Base-by-base conservation (phyloP, 495 filamentous ascomycete species). In the Chaetomium fimeti region DNA sequence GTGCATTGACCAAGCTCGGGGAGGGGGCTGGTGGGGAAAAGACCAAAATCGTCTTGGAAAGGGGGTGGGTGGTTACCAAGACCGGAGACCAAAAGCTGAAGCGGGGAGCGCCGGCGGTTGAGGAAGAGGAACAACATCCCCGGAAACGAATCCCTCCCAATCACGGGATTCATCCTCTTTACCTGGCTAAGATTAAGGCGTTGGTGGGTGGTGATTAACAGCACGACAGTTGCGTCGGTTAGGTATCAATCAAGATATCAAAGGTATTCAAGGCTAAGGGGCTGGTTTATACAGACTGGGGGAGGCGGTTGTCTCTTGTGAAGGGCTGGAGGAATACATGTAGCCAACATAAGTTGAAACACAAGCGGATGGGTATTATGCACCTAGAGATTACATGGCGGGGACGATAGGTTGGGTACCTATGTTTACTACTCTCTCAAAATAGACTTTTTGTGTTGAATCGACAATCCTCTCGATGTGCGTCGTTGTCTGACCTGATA, bases 401-500 rank as follows among this genome's bases (percentile, higher is more conserved):
- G 32, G 32, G 32, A n/a, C n/a, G n/a, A n/a, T n/a, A n/a, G n/a
- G 5, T 32, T 54, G 11, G 4, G 22, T 38, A 1, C 2, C 9
- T 12, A 18, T 3, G 18, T 55, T 16, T 16, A 5, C 11, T 28
- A n/a, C n/a, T n/a, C n/a, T n/a, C n/a, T 36, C 52, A 27, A 16
- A 0, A 3, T 16, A 71, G 28, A 25, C 69, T 69, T 6, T 42
- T 42, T 15, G 62, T 69, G 20, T 71, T 67, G 32, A 60, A 66
- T 5, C 25, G 49, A 32, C 69, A 71, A 6, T 42, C 57, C 40
- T 45, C 42, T 3, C 18, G 25, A 36, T 70, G 70, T 5, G 54
- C 48, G 42, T 36, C 61, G 25, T 72, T 70, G 54, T 66, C 68
- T 5, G 49, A 62, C n/a, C n/a, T n/a, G n/a, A n/a, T n/a, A n/a